Base-by-base conservation (phyloP, 345 rosid genomes). In the Excoecaria cochinchinensis region DNA sequence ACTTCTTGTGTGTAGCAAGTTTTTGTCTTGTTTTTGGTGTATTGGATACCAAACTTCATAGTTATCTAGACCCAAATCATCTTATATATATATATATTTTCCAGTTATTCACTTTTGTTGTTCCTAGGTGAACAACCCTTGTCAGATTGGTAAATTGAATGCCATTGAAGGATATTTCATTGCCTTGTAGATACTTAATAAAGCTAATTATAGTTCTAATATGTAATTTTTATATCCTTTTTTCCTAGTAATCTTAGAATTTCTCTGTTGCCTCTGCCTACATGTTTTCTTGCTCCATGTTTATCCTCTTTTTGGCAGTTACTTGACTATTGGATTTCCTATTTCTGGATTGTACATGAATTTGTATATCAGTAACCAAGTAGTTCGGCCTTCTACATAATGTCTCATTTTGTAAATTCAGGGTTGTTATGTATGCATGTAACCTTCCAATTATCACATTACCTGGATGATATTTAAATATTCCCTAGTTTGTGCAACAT, bases 91-190 rank as follows among this genome's bases (percentile, higher is more conserved):
- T 72, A 12, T 22, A 8, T 59, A 53, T 47, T 70, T 48, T 71
- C 50, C 50, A 66, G 58, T 16, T 25, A 65, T 69, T 42, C 73
- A 44, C 72, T 70, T 71, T 48, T 39, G 19, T 68, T 73, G 42
- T 60, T 58, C 69, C 36, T 25, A 3, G 50, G 22, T 39, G 21
- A 44, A 48, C n/a, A 16, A 12, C 19, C 67, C 61, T 64, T 25
- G 22, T 52, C 44, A 50, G 51, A 51, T 73, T 38, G 16, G 44
- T 51, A 17, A 46, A 31, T 5, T 75, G n/a, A 36, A 24, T 24
- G 78, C 40, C 40, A 19, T 51, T 69, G 38, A n/a, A 60, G 58
- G 40, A 56, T 56, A 25, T 22, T 71, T 39, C 22, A 14, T 5
- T 70, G 31, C 53, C 38, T 22, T 71, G 14, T 19, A 71, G n/a